Evolutionary conservation across 805 yeast species (phyloP).

Genomic region (Suhomyces vadensis): DNA sequence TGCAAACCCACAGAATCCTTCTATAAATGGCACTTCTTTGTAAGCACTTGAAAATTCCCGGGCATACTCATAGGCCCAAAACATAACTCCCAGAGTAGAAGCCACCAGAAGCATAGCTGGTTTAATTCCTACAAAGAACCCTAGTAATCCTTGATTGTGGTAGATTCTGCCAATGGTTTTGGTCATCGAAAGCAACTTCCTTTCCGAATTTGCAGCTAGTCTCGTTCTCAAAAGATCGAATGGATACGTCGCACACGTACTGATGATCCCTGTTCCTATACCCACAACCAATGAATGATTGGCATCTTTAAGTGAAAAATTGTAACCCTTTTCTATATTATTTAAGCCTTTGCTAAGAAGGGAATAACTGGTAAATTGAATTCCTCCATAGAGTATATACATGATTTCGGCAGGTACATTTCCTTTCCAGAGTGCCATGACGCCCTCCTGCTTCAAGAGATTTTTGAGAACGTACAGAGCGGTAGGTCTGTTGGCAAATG

Average conservation of each 20-base stretch:
- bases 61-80: slow-evolving; percentile 61
- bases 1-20: slow-evolving; percentile 63
- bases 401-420: slow-evolving; percentile 87
- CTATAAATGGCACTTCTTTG: slow-evolving; percentile 39
- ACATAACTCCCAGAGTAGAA: slow-evolving; percentile 71
- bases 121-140: slow-evolving; percentile 51
- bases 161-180: slow-evolving; percentile 27
- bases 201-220: slow-evolving; percentile 62
- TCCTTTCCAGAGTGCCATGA: slow-evolving; percentile 89
- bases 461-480: slow-evolving; percentile 32
- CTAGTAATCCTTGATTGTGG: slow-evolving; percentile 37
- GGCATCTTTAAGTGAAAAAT: slow-evolving; percentile 30
- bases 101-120: slow-evolving; percentile 64
- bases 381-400: slow-evolving; percentile 82
- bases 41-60: slow-evolving; percentile 36
- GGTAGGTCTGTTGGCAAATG: slow-evolving; percentile 13
- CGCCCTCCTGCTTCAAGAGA: slow-evolving; percentile 64
- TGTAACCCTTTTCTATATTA: slow-evolving; percentile 22
- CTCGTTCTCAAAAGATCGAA: slow-evolving; percentile 87
- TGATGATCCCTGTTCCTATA: slow-evolving; percentile 69
- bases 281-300: slow-evolving; percentile 63
- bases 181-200: slow-evolving; percentile 39
- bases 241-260: slow-evolving; percentile 81
- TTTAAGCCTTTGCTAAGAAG: slow-evolving; percentile 48
- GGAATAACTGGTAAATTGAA: slow-evolving; percentile 77